Percentiles rank a stretch among this genome's conserved stretches.
phyloP scores from a whole-genome alignment of 2,329 filamentous ascomycete genomes.

The Leptographium flavum region DNA sequence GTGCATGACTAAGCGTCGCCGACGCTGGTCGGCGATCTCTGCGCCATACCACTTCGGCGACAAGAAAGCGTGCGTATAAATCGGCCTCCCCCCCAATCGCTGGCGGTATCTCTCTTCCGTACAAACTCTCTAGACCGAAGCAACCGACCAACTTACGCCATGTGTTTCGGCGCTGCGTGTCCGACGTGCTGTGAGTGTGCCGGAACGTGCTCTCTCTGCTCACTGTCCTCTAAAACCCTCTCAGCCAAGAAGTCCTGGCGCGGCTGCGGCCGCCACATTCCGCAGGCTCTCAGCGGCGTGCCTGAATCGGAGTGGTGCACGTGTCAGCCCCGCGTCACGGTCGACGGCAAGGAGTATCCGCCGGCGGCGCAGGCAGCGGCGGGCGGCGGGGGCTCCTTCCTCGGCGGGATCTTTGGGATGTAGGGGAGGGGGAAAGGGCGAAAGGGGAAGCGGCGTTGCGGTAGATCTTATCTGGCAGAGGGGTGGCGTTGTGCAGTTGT shows the following conservation, averaged over 20 bases:
- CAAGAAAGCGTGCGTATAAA: too few species aligned
- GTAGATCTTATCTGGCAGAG: too few species aligned
- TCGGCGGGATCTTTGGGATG: conserved; percentile 19
- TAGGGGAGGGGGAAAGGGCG: not conserved
- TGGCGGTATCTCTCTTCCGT: too few species aligned
- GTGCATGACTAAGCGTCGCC: too few species aligned
- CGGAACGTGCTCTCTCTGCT: conserved; percentile 14
- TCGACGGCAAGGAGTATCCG: conserved; percentile 30
- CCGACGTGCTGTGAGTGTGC: conserved; percentile 26
- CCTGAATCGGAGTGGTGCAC: conserved; percentile 32
- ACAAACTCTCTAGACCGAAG: too few species aligned
- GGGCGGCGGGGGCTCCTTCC: conserved; percentile 26
- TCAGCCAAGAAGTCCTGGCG: conserved; percentile 34
- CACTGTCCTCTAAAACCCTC: too few species aligned
- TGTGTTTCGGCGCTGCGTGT: conserved; percentile 28
- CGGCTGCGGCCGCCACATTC: conserved; percentile 33
- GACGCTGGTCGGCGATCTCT: too few species aligned
- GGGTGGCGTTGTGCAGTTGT: too few species aligned
- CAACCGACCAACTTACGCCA: conserved; percentile 13
- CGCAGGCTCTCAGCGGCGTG: conserved; percentile 27
- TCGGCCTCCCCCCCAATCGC: too few species aligned
- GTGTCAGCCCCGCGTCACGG: conserved; percentile 28
- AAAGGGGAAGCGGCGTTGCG: too few species aligned
- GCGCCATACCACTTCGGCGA: too few species aligned
- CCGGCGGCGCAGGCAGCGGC: conserved; percentile 23